Evolutionary conservation across 352 stramenopile species (phyloP).

Genomic region (Phytophthora chlamydospora): DNA sequence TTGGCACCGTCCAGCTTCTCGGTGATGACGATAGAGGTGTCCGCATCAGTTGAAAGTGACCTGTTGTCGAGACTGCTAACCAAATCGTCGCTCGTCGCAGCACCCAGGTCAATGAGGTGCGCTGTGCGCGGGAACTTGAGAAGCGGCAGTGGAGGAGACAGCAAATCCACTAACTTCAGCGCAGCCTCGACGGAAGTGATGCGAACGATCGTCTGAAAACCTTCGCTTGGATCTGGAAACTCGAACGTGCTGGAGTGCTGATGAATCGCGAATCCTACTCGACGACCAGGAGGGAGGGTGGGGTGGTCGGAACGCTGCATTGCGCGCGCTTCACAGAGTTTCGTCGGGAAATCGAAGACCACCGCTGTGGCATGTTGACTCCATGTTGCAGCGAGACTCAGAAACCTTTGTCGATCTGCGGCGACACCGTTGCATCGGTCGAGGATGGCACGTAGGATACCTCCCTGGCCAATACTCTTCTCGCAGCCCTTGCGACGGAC

Average conservation of each 20-base stretch:
- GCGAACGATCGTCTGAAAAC: constrained; percentile 56
- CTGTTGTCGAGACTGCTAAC: constrained; percentile 21
- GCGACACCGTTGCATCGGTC: constrained; percentile 64
- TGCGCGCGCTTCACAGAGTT: constrained; percentile 54
- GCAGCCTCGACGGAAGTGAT: constrained; percentile 61
- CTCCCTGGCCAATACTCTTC: constrained; percentile 30
- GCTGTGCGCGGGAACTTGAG: constrained; percentile 70
- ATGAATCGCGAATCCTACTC: constrained; percentile 46
- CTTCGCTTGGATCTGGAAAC: constrained; percentile 45
- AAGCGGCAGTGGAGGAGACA: constrained; percentile 48
- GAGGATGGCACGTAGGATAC: constrained; percentile 49
- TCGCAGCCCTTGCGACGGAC: constrained; percentile 43
- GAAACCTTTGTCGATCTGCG: constrained; percentile 48
- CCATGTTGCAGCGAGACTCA: constrained; percentile 54
- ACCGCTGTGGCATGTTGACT: constrained; percentile 59
- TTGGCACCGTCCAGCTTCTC: constrained; percentile 91
- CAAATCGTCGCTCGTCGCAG: constrained; percentile 62
- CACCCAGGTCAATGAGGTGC: constrained; percentile 63
- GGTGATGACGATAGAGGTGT: constrained; percentile 55
- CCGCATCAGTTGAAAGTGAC: constrained; percentile 6
- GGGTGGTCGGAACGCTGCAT: constrained; percentile 51
- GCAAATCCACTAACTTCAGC: constrained; percentile 33
- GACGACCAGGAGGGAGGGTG: constrained; percentile 48
- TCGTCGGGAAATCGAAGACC: constrained; percentile 58
- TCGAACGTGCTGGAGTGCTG: constrained; percentile 53